These are phyloP conservation scores for Aspergillus fijiensis DNA, from an alignment of 2,329 filamentous ascomycete species.

Conservation along the genomic window DNA sequence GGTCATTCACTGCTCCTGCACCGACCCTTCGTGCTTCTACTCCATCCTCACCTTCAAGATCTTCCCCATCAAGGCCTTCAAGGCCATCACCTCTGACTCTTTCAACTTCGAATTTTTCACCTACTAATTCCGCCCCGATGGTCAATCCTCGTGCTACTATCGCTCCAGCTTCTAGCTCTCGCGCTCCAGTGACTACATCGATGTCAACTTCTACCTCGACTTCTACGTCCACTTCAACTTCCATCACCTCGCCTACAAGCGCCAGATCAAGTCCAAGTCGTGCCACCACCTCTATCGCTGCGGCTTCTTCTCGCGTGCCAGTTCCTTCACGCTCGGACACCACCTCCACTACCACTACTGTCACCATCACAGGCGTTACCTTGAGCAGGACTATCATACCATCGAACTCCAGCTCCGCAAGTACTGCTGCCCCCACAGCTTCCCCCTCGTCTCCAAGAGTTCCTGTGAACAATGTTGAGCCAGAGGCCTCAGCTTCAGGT, in stretches of 20 bases:
- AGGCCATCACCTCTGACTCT: too few relatives aligned
- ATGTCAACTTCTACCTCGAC: neutral
- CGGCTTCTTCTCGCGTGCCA: too few relatives aligned
- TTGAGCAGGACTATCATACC: too few relatives aligned
- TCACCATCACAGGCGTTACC: too few relatives aligned
- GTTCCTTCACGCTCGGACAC: too few relatives aligned
- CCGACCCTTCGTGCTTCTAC: neutral
- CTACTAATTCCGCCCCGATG: neutral
- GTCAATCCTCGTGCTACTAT: neutral
- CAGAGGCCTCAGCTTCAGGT: too few relatives aligned
- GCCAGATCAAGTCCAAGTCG: neutral
- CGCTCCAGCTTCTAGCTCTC: neutral
- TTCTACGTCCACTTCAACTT: neutral
- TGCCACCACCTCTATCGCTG: neutral
- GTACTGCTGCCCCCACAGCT: too few relatives aligned
- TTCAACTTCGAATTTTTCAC: too few relatives aligned
- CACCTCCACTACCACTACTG: too few relatives aligned
- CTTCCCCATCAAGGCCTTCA: neutral
- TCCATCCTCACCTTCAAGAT: neutral
- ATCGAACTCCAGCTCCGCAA: too few relatives aligned
- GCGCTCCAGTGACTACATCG: neutral
- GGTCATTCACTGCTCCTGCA: neutral
- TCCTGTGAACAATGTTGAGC: too few relatives aligned
- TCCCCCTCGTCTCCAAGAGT: too few relatives aligned
- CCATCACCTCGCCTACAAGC: neutral